phyloP scores from a whole-genome alignment of 2,329 filamentous ascomycete genomes.

The Alternaria hordeiaustralica region DNA sequence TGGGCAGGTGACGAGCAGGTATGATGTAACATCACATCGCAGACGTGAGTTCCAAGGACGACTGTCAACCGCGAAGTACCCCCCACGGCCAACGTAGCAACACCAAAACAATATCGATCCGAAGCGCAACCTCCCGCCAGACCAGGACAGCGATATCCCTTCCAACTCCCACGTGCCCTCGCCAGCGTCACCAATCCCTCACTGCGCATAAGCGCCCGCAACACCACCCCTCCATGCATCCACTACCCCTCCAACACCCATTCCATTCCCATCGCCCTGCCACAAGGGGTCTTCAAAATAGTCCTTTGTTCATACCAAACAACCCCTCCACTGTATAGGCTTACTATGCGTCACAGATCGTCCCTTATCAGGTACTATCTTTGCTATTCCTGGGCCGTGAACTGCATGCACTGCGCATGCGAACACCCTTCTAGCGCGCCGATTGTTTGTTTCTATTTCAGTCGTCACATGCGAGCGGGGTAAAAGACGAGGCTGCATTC shows the following conservation, averaged over 20 bases:
- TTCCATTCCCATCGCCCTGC: not conserved
- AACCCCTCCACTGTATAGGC: not conserved
- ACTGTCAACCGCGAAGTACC: not conserved
- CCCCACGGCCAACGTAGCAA: not conserved
- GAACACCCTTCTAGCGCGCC: slow-evolving; percentile 14
- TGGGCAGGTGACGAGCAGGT: not conserved
- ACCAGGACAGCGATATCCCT: not conserved
- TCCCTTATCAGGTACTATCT: not conserved
- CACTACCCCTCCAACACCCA: not conserved
- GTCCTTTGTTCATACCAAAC: not conserved
- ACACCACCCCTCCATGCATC: not conserved
- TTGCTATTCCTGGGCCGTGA: not conserved
- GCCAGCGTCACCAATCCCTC: not conserved
- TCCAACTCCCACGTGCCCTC: not conserved
- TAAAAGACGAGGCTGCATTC: not conserved
- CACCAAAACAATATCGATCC: slow-evolving; percentile 4
- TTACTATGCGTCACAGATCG: not conserved
- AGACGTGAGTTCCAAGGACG: not conserved
- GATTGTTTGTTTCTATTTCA: not conserved
- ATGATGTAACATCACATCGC: not conserved
- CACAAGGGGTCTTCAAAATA: not conserved
- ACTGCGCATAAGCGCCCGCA: slow-evolving; percentile 15
- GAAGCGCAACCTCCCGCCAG: not conserved
- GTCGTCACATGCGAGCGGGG: not conserved
- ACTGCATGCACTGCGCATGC: slow-evolving; percentile 16